Base-by-base conservation (phyloP, 192 early-diverging fungal genomes). In the Geosiphon pyriformis region DNA sequence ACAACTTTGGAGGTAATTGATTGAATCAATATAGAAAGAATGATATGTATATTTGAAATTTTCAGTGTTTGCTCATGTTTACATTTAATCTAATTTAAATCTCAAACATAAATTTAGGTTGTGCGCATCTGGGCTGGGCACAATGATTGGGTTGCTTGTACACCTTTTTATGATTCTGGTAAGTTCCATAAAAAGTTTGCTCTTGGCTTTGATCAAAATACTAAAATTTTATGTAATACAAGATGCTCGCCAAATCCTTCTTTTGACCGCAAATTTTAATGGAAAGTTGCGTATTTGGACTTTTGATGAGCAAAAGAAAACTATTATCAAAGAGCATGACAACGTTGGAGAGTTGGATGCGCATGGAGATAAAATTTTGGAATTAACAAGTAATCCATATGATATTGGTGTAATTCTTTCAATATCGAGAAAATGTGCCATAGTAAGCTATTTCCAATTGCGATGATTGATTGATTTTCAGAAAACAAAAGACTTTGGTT, bases 91-190 rank as follows among this genome's bases (percentile, higher is more conserved):
- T 54, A 55, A n/a, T 55, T 25, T 6, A 42, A n/a, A 25, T 57
- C 18, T 33, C 47, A 1, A 53, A 17, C 25, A 42, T 67, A 27
- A 34, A 8, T 31, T 29, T 47, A 84, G 72, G 65, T 83, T 34
- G 74, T 85, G 10, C 65, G 83, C 51, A 76, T 85, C 15, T 85
- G 83, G 83, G 79, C 75, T 20, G 81, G 81, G 1, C 83, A 85
- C 58, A 49, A 72, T 29, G 76, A 83, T 53, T 85, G 83, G 83
- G 80, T 78, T 11, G 64, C 71, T 31, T 81, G 79, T 59, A 83
- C 82, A 12, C 59, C 70, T 15, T 69, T 81, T 27, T 77, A 76
- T 70, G 77, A 72, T 31, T 67, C 73, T 52, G 77, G 83, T 85
- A 75, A 64, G 65, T 27, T 42, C 22, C 7, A 53, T 60, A 23